Evolutionary conservation across 2,329 filamentous ascomycete genomes (phyloP), one percentile per base, ranked within the genome.

Genomic region (Ceratocystis variospora): DNA sequence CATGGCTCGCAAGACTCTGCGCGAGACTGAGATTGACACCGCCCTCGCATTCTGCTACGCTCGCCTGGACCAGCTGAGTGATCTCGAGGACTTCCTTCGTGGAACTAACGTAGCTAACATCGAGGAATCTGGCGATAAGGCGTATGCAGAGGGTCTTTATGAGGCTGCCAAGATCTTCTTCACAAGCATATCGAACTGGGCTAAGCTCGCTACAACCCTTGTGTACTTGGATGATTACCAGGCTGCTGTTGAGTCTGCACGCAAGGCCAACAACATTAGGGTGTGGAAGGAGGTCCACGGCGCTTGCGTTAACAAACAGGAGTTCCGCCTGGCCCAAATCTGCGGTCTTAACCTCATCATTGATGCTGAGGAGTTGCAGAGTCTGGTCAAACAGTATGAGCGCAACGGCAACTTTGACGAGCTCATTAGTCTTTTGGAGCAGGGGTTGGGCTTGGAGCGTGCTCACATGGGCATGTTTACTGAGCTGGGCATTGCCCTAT

Each of bases 81-180:
- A 99, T 75, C 85, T 99, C 46, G 94, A 99, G 77, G 94, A 99
- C 75, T 99, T 99, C 82, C 80, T 99, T 68, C 88, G 90, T 67
- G 86, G 85, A 33, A 92, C 90, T 66, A 99, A 99, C 71, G 94
- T 97, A 69, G 93, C 94, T 64, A 92, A 99, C 75, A 83, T 97
- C 65, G 94, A 99, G 75, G 89, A 94, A 71, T 97, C 91, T 68
- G 94, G 94, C 80, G 94, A 99, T 82, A 96, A 96, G 81, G 93
- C 94, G 25, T 97, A 96, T 71, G 88, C 87, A 69, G 94, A 99
- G 78, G 93, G 93, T 68, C 87, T 90, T 73, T 93, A 94, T 73
- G 88, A 97, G 80, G 94, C 94, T 55, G 90, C 94, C 70, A 99
- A 99, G 84, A 97, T 99, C 73, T 99, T 97, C 83, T 99, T 87